Evolutionary conservation across 768 basidiomycete species (phyloP).

Genomic region (Boletellus ananas): DNA sequence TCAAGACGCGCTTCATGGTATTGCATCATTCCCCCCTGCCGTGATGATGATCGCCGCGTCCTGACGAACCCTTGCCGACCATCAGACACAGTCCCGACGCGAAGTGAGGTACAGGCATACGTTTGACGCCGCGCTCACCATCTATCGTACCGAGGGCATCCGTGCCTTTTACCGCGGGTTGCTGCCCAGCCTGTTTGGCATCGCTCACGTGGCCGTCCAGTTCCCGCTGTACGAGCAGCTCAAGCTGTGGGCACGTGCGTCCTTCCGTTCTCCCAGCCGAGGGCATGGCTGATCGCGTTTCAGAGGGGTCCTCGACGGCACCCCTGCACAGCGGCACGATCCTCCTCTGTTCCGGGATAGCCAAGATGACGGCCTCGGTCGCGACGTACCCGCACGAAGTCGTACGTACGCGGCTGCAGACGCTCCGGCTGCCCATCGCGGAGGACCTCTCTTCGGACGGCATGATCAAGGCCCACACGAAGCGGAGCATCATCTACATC

Average conservation of each 20-base stretch:
- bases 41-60: background rate
- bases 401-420: constrained; percentile 95
- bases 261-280: background rate
- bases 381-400: constrained; percentile 99
- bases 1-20: constrained; percentile 99
- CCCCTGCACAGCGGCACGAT: constrained; percentile 49
- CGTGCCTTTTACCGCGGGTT: constrained; percentile 93
- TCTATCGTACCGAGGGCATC: constrained; percentile 85
- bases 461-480: constrained; percentile 52
- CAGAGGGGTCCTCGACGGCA: constrained; percentile 29
- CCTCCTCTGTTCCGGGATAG: constrained; percentile 84
- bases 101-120: constrained; percentile 86
- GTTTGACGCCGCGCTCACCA: constrained; percentile 81
- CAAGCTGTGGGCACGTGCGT: constrained; percentile 82
- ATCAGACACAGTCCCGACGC: constrained; percentile 75
- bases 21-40: constrained; percentile 11
- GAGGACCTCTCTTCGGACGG: constrained; percentile 58
- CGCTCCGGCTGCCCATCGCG: constrained; percentile 64
- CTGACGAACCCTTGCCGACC: background rate
- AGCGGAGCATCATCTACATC: constrained; percentile 70
- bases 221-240: constrained; percentile 95
- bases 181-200: constrained; percentile 88
- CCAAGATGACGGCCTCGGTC: constrained; percentile 95
- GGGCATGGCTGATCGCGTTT: constrained; percentile 2
- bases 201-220: constrained; percentile 93